Percentiles rank a stretch among this genome's conserved stretches.
phyloP scores from a whole-genome alignment of 176 grass and related monocot species.

The Oryza nivara region DNA sequence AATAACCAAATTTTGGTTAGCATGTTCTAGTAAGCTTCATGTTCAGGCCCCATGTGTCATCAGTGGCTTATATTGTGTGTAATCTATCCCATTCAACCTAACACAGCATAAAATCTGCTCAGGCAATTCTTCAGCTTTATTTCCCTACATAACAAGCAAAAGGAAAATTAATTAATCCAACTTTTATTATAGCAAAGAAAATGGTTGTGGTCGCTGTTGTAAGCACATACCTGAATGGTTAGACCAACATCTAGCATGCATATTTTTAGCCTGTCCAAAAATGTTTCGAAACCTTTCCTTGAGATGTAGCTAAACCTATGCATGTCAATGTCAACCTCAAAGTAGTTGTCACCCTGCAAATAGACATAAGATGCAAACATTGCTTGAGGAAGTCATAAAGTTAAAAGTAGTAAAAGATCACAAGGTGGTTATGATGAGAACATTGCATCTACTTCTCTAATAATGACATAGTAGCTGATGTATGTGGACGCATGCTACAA shows the following conservation, averaged over 20 bases:
- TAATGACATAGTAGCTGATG: not conserved
- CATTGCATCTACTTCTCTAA: conserved; percentile 16
- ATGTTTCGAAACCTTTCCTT: conserved; percentile 94
- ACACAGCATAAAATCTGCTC: conserved; percentile 93
- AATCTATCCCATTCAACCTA: conserved; percentile 88
- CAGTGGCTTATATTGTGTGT: conserved; percentile 73
- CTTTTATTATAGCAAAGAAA: conserved; percentile 7
- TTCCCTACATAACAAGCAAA: conserved; percentile 62
- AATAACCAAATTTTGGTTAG: conserved; percentile 48
- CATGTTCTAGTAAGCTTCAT: conserved; percentile 33
- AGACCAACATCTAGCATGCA: conserved; percentile 88
- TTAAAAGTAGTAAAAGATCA: not conserved
- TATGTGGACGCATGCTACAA: conserved; percentile 14
- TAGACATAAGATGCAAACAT: conserved; percentile 25
- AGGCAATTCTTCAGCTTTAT: conserved; percentile 85
- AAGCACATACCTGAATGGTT: conserved; percentile 83
- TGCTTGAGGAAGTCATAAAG: not conserved
- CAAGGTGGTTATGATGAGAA: conserved; percentile 20
- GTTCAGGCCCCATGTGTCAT: conserved; percentile 53
- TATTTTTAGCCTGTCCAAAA: conserved; percentile 88
- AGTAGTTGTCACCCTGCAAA: conserved; percentile 86
- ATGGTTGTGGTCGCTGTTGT: not conserved
- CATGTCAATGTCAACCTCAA: conserved; percentile 98
- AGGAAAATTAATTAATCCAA: conserved; percentile 1
- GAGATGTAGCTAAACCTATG: conserved; percentile 99